Base-by-base conservation (phyloP, 257 asterid genomes). In the Jacaranda copaia region DNA sequence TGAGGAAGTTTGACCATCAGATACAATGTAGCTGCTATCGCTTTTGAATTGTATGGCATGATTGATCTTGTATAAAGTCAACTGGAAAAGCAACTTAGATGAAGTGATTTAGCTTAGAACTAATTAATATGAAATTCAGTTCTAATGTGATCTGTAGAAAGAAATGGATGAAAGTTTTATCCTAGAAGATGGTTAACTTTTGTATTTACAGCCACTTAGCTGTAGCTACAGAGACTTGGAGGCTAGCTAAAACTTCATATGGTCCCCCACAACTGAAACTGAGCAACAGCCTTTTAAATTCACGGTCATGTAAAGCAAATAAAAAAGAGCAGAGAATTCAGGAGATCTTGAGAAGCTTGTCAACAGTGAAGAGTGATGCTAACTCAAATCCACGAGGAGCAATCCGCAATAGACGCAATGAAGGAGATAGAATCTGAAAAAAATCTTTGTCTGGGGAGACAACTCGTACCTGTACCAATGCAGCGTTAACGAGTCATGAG, bases 381-480 rank as follows among this genome's bases (percentile, higher is more conserved):
- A 65, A 93, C 99, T 90, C 93, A 81, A 89, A 82, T 68, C 99
- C 99, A 70, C 99, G 98, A 78, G 97, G 97, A 79, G 99, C 99
- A 74, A 93, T 91, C 85, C 98, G 96, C 84, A 95, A 75, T 45
- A 95, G 96, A 77, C 99, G 99, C 84, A 95, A 74, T 49, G 99
- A 95, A 79, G 99, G 99, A 78, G 97, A 93, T 3, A 95, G 85
- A 76, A 95, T 91, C 90, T 95, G 99, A 53, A 95, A 95, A 81
- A 95, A 96, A 81, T 96, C 99, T 85, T 90, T 96, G 88, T 96
- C 99, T 0, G 99, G 99, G 70, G 99, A 96, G 77, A 95, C 99
- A 77, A 95, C 97, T 81, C 99, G 92, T 40, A 95, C 99, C 99
- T 95, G 91, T 77, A 86, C 55, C 48, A 68, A 70, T 77, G 52